Evolutionary conservation across 1,139 yeast species (phyloP).

Genomic region (Yamadazyma triangularis): DNA sequence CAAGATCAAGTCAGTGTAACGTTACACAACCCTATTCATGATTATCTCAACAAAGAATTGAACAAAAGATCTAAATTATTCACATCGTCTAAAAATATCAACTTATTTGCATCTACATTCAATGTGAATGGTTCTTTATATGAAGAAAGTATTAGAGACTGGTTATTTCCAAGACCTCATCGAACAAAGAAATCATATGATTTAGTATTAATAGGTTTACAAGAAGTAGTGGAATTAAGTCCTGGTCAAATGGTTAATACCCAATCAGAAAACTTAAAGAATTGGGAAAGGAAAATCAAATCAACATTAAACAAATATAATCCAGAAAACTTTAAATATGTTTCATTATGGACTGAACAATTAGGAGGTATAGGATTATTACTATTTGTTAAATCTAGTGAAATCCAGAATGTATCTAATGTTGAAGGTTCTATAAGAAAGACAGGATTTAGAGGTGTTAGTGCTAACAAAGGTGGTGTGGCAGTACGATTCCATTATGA

Average conservation of each 20-base stretch:
- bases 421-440: constrained; percentile 80
- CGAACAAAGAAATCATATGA: constrained; percentile 38
- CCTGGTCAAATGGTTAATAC: constrained; percentile 86
- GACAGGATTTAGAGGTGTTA: constrained; percentile 91
- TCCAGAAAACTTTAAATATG: constrained; percentile 46
- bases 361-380: constrained; percentile 87
- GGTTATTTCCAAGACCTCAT: constrained; percentile 49
- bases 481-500: constrained; percentile 79
- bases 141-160: constrained; percentile 48
- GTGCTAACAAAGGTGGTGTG: constrained; percentile 95
- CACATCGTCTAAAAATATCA: constrained; percentile 47
- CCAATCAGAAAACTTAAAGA: constrained; percentile 63
- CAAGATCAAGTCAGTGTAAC: constrained; percentile 43
- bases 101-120: constrained; percentile 62
- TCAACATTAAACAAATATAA: constrained; percentile 46
- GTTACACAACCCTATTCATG: constrained; percentile 71
- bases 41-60: constrained; percentile 55
- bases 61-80: constrained; percentile 45
- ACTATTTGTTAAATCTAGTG: constrained; percentile 57
- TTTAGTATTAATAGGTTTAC: constrained; percentile 77
- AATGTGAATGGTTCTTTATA: constrained; percentile 62
- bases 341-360: constrained; percentile 79
- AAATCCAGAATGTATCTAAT: constrained; percentile 48
- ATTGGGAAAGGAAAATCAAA: constrained; percentile 76
- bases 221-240: constrained; percentile 87